Conservation (phyloP, 116 monocot species). For the Phalaenopsis hybrid region DNA sequence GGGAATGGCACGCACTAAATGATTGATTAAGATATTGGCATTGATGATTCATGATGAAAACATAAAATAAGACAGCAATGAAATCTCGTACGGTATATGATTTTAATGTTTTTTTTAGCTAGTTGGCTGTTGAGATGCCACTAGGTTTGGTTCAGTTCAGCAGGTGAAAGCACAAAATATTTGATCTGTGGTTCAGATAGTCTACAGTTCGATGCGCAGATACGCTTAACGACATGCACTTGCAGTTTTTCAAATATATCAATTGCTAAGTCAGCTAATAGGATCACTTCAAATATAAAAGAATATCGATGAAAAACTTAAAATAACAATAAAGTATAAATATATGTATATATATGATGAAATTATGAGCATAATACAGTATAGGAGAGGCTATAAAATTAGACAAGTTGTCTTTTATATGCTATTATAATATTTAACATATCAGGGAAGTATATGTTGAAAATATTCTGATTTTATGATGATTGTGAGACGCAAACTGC, state of each 20-base stretch:
- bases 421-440: too few relatives aligned
- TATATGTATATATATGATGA: too few relatives aligned
- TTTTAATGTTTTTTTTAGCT: not conserved
- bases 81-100: slow-evolving; percentile 3
- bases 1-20: slow-evolving; percentile 5
- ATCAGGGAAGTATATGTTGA: too few relatives aligned
- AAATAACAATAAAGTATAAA: too few relatives aligned
- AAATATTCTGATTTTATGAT: too few relatives aligned
- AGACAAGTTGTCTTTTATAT: too few relatives aligned
- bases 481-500: too few relatives aligned
- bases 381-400: too few relatives aligned
- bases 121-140: slow-evolving; percentile 3
- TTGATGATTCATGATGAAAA: not conserved
- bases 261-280: too few relatives aligned
- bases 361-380: too few relatives aligned
- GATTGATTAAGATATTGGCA: slow-evolving; percentile 3
- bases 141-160: not conserved
- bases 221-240: not conserved
- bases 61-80: slow-evolving; percentile 1
- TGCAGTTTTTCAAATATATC: not conserved
- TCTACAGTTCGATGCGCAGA: not conserved
- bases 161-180: not conserved
- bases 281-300: too few relatives aligned
- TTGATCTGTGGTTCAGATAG: not conserved
- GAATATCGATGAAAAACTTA: too few relatives aligned